Base-by-base conservation (phyloP, 1,284 basidiomycete species). In the Austropuccinia psidii region DNA sequence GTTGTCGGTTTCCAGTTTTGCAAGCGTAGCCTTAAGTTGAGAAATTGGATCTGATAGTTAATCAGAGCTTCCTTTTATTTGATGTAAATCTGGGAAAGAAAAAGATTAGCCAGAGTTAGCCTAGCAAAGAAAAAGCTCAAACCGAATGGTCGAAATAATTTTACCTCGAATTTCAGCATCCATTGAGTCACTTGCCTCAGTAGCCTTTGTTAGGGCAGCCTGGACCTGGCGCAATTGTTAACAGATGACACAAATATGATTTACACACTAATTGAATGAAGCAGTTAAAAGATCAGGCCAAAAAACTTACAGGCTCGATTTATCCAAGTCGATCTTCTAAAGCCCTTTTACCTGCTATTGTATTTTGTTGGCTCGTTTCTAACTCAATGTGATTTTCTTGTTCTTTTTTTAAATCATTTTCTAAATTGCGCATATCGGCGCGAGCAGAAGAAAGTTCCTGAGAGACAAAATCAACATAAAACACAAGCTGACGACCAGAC, bases 151-250 rank as follows among this genome's bases (percentile, higher is more conserved):
- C n/a, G n/a, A n/a, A n/a, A n/a, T n/a, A n/a, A n/a, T n/a, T 47
- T 61, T 43, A 73, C 69, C 61, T 37, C 70, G 69, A 19, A 72
- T 9, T 62, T 72, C 69, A 41, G 69, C 69, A 35, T 50, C 69
- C 31, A 60, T 19, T 8, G 57, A 72, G 31, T 72, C 58, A 49
- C 69, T 57, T 9, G 47, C 69, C n/a, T 72, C 31, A 33, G 35
- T 31, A n/a, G 43, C 69, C 45, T 62, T 47, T n/a, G 69, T 52
- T n/a, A 72, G 58, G 47, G 61, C 55, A 39, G 58, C 58, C 43
- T 62, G 31, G 21, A 58, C 62, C 60, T 72, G 35, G 35, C 33
- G 58, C 17, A 72, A 50, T 62, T 50, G 21, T 58, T 72, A 11
- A 9, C 15, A 33, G 1, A 19, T 68, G n/a, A 41, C 27, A n/a